Evolutionary conservation across 805 yeast genomes (phyloP).

Genomic region (Kregervanrija pseudodelftensis): DNA sequence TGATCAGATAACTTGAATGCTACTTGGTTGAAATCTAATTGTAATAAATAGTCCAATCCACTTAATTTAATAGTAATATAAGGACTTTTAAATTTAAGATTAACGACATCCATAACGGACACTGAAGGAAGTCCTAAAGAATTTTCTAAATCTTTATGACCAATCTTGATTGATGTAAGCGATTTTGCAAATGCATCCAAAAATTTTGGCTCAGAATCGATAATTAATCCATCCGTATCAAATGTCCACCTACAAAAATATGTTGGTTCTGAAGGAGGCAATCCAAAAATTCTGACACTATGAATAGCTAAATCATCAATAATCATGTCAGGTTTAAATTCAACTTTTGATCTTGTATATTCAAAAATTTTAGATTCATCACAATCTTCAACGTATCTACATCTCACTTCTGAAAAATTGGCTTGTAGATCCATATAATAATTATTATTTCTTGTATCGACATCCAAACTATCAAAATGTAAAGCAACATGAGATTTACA

Average conservation of each 20-base stretch:
- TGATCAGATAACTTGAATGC: conserved; percentile 55
- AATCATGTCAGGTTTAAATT: conserved; percentile 35
- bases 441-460: conserved; percentile 81
- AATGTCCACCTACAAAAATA: conserved; percentile 90
- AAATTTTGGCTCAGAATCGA: conserved; percentile 45
- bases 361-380: conserved; percentile 20
- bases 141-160: conserved; percentile 73
- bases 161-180: conserved; percentile 45
- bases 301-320: conserved; percentile 61
- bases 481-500: conserved; percentile 51
- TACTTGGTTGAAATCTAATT: conserved; percentile 21
- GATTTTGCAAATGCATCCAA: conserved; percentile 37
- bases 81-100: conserved; percentile 51
- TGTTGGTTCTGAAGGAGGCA: conserved; percentile 84
- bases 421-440: conserved; percentile 91
- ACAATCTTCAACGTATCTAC: conserved; percentile 22
- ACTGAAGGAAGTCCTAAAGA: conserved; percentile 52
- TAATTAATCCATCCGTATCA: conserved; percentile 48
- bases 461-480: conserved; percentile 55
- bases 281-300: conserved; percentile 89
- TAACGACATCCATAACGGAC: conserved; percentile 60
- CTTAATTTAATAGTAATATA: conserved; percentile 37
- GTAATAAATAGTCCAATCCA: conserved; percentile 21
- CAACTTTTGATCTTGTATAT: conserved; percentile 16
- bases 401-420: conserved; percentile 52